These are phyloP conservation scores for Mycena maculata DNA, from an alignment of 768 basidiomycete species.

Conservation along the genomic window DNA sequence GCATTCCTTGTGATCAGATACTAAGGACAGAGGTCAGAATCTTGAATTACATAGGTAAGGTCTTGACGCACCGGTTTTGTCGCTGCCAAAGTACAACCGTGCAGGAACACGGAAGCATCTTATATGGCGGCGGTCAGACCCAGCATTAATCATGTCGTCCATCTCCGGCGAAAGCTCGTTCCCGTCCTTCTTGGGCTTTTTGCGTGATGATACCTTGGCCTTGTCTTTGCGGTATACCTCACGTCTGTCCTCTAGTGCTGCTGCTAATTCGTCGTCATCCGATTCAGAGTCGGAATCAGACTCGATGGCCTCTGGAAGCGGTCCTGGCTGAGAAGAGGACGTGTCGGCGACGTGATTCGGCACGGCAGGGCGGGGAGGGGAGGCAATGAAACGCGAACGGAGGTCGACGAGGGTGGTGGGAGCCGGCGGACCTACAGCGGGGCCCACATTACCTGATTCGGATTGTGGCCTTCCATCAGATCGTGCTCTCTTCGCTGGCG, in stretches of 20 bases:
- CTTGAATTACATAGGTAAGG: background rate
- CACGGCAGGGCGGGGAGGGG: slow-evolving; percentile 6
- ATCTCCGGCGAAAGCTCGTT: slow-evolving; percentile 34
- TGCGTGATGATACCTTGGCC: slow-evolving; percentile 1
- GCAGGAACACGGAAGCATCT: slow-evolving; percentile 36
- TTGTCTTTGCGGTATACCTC: background rate
- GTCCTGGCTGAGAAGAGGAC: background rate
- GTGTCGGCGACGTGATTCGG: background rate
- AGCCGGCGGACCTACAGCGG: background rate
- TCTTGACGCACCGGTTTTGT: slow-evolving; percentile 32
- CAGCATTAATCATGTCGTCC: slow-evolving; percentile 45
- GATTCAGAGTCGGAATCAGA: background rate
- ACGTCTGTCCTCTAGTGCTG: background rate
- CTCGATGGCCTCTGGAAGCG: background rate
- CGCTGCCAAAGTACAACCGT: slow-evolving; percentile 38
- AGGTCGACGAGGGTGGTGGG: slow-evolving; percentile 2
- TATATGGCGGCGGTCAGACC: slow-evolving; percentile 7
- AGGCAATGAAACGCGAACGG: background rate
- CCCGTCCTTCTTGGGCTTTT: slow-evolving; percentile 18
- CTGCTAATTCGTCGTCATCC: background rate
- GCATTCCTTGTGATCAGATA: slow-evolving; percentile 1
- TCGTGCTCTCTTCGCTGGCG: slow-evolving; percentile 4
- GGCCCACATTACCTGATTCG: background rate
- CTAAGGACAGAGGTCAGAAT: background rate
- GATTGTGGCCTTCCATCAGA: background rate